Conservation (phyloP, 2,329 filamentous ascomycete genomes). For the Thermoascus crustaceus region DNA sequence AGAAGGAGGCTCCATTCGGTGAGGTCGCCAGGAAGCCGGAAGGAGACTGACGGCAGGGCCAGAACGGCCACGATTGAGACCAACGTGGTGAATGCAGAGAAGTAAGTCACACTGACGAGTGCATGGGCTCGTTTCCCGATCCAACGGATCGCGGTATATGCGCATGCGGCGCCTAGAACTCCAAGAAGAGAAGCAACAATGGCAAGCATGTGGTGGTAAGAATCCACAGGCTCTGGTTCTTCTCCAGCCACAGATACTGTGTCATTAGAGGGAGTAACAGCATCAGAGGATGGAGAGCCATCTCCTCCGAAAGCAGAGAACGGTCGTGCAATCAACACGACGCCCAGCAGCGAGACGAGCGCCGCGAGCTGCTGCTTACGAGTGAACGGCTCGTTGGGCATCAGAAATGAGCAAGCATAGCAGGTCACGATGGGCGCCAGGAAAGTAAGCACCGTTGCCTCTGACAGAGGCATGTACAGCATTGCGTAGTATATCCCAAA, state of each 20-base stretch:
- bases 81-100: slow-evolving; percentile 61
- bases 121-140: slow-evolving; percentile 75
- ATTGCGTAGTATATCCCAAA: slow-evolving; percentile 69
- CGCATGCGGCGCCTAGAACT: slow-evolving; percentile 65
- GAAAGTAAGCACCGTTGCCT: slow-evolving; percentile 86
- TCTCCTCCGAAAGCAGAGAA: slow-evolving; percentile 19
- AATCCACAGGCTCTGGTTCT: slow-evolving; percentile 36
- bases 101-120: slow-evolving; percentile 80
- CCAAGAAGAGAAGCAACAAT: slow-evolving; percentile 66
- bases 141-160: slow-evolving; percentile 68
- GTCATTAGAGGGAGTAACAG: slow-evolving; percentile 1
- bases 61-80: slow-evolving; percentile 57
- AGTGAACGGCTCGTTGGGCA: slow-evolving; percentile 66
- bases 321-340: slow-evolving; percentile 75
- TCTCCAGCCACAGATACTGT: slow-evolving; percentile 10
- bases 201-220: slow-evolving; percentile 59
- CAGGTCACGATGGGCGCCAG: slow-evolving; percentile 70
- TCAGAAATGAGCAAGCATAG: slow-evolving; percentile 68
- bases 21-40: slow-evolving; percentile 46
- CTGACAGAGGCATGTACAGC: slow-evolving; percentile 73
- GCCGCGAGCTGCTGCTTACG: slow-evolving; percentile 68
- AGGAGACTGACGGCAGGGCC: slow-evolving; percentile 47
- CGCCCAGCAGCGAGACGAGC: slow-evolving; percentile 65
- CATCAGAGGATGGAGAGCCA: slow-evolving; percentile 6
- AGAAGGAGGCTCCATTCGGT: slow-evolving; percentile 60